Evolutionary conservation across 208 protist species (phyloP).

Genomic region (Crithidia bombi): DNA sequence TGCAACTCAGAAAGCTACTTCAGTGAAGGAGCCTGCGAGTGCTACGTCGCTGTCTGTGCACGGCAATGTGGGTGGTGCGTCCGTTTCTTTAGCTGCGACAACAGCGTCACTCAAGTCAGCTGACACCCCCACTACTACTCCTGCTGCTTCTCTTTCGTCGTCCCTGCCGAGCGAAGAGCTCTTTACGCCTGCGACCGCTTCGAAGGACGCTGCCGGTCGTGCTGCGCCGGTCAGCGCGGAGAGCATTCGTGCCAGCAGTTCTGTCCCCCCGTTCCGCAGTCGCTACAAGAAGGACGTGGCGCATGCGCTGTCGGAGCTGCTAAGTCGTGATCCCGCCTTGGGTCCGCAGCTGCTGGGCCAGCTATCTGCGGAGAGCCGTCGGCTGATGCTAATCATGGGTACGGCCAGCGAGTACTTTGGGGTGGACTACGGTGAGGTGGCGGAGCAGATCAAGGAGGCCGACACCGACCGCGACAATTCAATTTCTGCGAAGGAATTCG

Average conservation of each 20-base stretch:
- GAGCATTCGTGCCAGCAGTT: slow-evolving; percentile 20
- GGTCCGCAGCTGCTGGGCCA: slow-evolving; percentile 50
- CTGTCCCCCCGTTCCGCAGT: slow-evolving; percentile 44
- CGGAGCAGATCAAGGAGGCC: slow-evolving; percentile 73
- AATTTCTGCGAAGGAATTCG: slow-evolving; percentile 80
- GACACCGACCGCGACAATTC: slow-evolving; percentile 73
- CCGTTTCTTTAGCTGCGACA: too few species aligned
- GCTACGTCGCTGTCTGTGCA: too few species aligned
- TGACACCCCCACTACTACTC: too few species aligned
- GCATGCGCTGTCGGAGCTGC: slow-evolving; percentile 44
- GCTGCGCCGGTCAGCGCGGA: not conserved
- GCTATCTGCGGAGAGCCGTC: slow-evolving; percentile 73
- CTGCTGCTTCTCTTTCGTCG: too few species aligned
- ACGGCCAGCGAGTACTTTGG: slow-evolving; percentile 87
- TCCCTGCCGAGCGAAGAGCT: too few species aligned
- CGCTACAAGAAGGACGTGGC: slow-evolving; percentile 61
- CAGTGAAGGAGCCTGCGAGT: too few species aligned
- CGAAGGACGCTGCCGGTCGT: too few species aligned
- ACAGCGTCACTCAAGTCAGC: too few species aligned
- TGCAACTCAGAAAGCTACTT: too few species aligned
- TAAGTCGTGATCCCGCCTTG: slow-evolving; percentile 55
- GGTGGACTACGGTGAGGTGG: slow-evolving; percentile 56
- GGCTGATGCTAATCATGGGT: slow-evolving; percentile 80
- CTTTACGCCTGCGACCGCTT: too few species aligned
- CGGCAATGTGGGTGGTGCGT: too few species aligned